Base-by-base conservation (phyloP, 306 rosid species). In the Echinosophora koreensis region DNA sequence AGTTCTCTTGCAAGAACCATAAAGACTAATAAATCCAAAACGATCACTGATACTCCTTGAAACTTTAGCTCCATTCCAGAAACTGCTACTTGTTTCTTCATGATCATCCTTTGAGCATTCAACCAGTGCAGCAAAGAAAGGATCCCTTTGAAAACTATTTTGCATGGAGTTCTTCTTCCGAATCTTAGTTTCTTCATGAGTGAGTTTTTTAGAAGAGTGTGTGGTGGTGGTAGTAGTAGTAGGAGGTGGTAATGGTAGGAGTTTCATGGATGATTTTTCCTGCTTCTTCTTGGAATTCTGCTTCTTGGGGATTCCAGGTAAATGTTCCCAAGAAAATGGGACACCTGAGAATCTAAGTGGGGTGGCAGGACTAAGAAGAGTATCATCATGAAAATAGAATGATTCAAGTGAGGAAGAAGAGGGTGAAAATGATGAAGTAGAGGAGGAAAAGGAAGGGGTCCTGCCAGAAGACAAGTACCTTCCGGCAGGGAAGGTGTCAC, bases 291-390 rank as follows among this genome's bases (percentile, higher is more conserved):
- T 84, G 66, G 88, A 83, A 41, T 32, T 74, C 52, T 85, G 93
- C 57, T 90, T 86, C 87, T 95, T 95, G 51, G 99, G 98, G 64
- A 95, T 91, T 65, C 99, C 99, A 0, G 99, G 99, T 7, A 87
- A 70, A 47, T 89, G 92, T 52, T 95, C 99, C 99, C 99, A 95
- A n/a, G 99, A 95, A 73, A 95, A 95, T 6, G 99, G 99, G 38
- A 92, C 89, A n/a, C 98, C 91, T 7, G 97, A 90, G 78, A 86
- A 78, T 38, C 83, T 82, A 41, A 83, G 79, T 1, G 96, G 93
- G 11, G 87, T 78, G 46, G 86, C 82, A 28, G 80, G 90, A 15
- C 85, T 78, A 2, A 77, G 77, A 1, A 87, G 86, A 34, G 87
- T 78, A 35, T 83, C 86, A 28, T 89, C 90, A 15, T 52, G 82